A percentile compares a stretch with the other conserved stretches of the same genome.
Conservation (phyloP, 2,329 filamentous ascomycete species). For the Aspergillus tamarii region DNA sequence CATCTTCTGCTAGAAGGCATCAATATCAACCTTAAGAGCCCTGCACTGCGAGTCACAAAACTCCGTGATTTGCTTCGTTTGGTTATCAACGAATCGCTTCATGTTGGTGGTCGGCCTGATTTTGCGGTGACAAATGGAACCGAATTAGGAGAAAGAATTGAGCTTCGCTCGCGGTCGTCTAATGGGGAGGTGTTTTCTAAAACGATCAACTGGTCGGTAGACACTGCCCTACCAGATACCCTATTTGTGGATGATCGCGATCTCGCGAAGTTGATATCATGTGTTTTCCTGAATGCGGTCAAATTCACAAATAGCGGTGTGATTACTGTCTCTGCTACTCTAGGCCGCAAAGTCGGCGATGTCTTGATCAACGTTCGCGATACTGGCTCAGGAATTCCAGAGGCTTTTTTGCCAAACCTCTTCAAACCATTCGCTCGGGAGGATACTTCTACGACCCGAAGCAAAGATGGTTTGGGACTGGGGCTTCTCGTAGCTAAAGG, state of each 20-base stretch:
- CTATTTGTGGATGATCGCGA: constrained; percentile 64
- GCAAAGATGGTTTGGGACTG: constrained; percentile 69
- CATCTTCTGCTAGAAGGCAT: constrained; percentile 40
- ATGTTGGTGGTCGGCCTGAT: constrained; percentile 52
- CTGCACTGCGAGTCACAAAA: constrained; percentile 47
- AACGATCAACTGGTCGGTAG: constrained; percentile 53
- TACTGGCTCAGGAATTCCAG: constrained; percentile 69
- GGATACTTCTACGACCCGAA: constrained; percentile 68
- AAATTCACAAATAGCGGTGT: constrained; percentile 70
- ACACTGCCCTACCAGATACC: constrained; percentile 49
- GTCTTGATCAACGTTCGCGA: constrained; percentile 66
- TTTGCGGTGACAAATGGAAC: constrained; percentile 50
- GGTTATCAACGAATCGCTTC: constrained; percentile 52
- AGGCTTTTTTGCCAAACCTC: constrained; percentile 66
- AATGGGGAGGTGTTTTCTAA: constrained; percentile 50
- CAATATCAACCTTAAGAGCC: constrained; percentile 37
- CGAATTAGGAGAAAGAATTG: constrained; percentile 49
- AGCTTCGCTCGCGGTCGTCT: constrained; percentile 47
- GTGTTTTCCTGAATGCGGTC: constrained; percentile 67
- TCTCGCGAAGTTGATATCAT: constrained; percentile 65
- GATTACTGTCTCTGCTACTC: constrained; percentile 59
- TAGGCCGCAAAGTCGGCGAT: constrained; percentile 56
- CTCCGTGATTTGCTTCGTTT: constrained; percentile 50
- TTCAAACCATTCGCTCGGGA: constrained; percentile 73
- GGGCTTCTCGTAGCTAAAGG: constrained; percentile 74